Evolutionary conservation across 1,139 yeast genomes (phyloP), one percentile per base, ranked within the genome.

Genomic region (Saccharomyces pastorianus): DNA sequence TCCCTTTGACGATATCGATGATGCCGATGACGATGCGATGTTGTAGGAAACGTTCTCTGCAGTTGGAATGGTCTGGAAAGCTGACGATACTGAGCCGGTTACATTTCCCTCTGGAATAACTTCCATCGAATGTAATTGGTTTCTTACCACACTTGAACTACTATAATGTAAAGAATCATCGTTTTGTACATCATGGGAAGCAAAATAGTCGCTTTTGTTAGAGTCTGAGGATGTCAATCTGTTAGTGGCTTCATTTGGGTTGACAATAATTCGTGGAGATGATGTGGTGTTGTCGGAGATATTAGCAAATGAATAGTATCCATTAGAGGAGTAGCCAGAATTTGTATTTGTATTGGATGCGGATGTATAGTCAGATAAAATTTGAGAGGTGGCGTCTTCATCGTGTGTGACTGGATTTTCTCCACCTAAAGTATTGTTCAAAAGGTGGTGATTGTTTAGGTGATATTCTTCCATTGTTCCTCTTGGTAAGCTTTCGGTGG

Each of bases 271-370:
- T 0, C 44, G 25, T 46, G 63, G 59, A 14, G 65, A 59, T 25
- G 63, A 58, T 13, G 71, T 59, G 11, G 66, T 69, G 46, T 69
- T 69, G 46, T 69, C 72, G 14, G 71, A 67, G 26, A 69, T 69
- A 50, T 69, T 68, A 7, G 72, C 72, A 59, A 69, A 69, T 4
- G 71, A 68, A 50, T 69, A 69, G 38, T 61, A 67, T 6, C 65
- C 69, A 53, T 65, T 66, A 4, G 69, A 66, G 5, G 68, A 61
- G 47, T 59, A 59, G 11, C 64, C 62, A 17, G 68, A 59, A 49
- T 62, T 60, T 2, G 63, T 58, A 41, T 58, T 58, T 1, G 63
- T 53, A 38, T 59, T 59, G 6, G 64, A 56, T 1, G 57, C 54
- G 27, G 41, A 32, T 0, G 67, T 62, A 32, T 62, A 64, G 46